Percentiles rank a stretch among this genome's conserved stretches.
Evolutionary conservation across 441 rosid genomes (phyloP).

Genomic region (Geranium incanum): DNA sequence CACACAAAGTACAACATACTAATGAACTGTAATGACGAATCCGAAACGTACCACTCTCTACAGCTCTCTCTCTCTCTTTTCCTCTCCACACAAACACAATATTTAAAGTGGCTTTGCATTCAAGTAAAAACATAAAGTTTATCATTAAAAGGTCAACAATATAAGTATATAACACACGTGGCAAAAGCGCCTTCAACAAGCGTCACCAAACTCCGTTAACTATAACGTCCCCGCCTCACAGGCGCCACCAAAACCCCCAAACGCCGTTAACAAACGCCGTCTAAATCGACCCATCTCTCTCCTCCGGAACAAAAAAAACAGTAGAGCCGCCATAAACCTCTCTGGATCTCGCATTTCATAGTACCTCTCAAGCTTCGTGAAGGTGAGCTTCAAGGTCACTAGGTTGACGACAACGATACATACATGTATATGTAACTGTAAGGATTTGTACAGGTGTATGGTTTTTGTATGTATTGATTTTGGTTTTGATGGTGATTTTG

Average conservation of each 20-base stretch:
- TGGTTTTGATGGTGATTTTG: constrained; percentile 3
- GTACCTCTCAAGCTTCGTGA: constrained; percentile 13
- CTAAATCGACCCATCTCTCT: constrained; percentile 39
- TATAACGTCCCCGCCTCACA: constrained; percentile 15
- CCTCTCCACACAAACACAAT: not conserved
- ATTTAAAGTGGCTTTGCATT: no score
- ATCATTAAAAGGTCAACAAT: not conserved
- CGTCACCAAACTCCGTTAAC: constrained; percentile 38
- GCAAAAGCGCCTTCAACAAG: constrained; percentile 12
- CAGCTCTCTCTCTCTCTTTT: not conserved
- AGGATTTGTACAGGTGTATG: not conserved
- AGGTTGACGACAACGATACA: not conserved
- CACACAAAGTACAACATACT: constrained; percentile 26
- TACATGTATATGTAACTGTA: not conserved
- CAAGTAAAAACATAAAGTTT: not conserved
- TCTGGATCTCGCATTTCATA: constrained; percentile 8
- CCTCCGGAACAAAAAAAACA: constrained; percentile 18
- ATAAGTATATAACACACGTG: constrained; percentile 15
- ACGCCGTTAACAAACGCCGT: constrained; percentile 45
- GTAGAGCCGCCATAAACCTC: constrained; percentile 12
- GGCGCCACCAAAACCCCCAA: constrained; percentile 11
- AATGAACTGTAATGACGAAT: constrained; percentile 14
- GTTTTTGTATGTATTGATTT: not conserved
- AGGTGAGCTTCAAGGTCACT: constrained; percentile 21
- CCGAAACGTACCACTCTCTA: constrained; percentile 15